Conservation (phyloP, 1,284 basidiomycete species). For the Fomitiporia mediterranea region DNA sequence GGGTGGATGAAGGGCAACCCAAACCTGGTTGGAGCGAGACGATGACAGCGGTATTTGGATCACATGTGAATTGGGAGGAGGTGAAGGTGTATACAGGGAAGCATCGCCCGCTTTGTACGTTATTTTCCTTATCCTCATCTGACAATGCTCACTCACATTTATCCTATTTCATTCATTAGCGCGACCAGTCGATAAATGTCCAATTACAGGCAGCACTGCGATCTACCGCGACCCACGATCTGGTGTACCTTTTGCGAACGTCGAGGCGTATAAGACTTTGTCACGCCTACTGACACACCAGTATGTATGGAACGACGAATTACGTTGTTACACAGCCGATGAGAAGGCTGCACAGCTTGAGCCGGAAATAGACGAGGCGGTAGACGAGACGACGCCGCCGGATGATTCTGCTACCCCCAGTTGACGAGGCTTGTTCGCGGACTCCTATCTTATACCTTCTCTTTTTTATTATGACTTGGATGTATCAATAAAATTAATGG, state of each 20-base stretch:
- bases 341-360: conserved; percentile 4
- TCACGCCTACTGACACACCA: conserved; percentile 56
- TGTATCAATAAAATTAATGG: neutral
- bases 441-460: neutral
- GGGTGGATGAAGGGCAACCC: conserved; percentile 39
- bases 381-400: neutral
- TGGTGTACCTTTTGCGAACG: conserved; percentile 70
- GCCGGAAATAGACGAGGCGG: neutral
- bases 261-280: conserved; percentile 59
- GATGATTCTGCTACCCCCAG: neutral
- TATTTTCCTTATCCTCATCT: neutral
- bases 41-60: conserved; percentile 74
- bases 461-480: neutral
- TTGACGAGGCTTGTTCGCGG: neutral
- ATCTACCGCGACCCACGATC: conserved; percentile 73
- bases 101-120: conserved; percentile 55
- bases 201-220: conserved; percentile 59
- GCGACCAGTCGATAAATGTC: conserved; percentile 56
- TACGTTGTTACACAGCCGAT: conserved; percentile 46
- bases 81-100: conserved; percentile 58
- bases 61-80: conserved; percentile 66
- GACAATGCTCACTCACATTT: neutral
- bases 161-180: conserved; percentile 34
- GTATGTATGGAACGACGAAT: conserved; percentile 55
- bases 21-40: conserved; percentile 65